A percentile compares a stretch with the other conserved stretches of the same genome.
Conservation (phyloP, 2,329 filamentous ascomycete genomes). For the Diaporthe vaccinii region DNA sequence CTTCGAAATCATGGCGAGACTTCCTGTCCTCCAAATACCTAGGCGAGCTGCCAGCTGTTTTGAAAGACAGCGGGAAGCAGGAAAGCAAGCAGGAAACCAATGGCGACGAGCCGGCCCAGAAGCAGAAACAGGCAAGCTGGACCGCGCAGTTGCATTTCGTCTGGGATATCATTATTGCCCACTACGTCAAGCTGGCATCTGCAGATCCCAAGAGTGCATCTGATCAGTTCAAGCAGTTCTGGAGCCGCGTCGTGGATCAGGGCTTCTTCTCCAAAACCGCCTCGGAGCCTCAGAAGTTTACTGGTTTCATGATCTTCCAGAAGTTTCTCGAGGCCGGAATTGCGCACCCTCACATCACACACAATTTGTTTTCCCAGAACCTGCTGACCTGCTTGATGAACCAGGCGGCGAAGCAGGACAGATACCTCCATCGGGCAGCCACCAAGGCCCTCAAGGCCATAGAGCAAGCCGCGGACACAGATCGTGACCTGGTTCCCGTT, state of each 20-base stretch:
- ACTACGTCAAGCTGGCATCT: constrained; percentile 57
- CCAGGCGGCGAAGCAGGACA: constrained; percentile 81
- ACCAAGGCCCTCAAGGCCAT: constrained; percentile 81
- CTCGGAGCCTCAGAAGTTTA: constrained; percentile 90
- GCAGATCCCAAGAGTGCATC: constrained; percentile 51
- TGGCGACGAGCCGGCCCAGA: constrained; percentile 53
- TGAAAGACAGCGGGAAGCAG: constrained; percentile 79
- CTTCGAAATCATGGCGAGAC: constrained; percentile 81
- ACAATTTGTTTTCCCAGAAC: constrained; percentile 83
- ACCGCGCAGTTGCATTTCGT: constrained; percentile 87
- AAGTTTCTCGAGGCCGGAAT: constrained; percentile 74
- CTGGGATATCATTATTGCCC: constrained; percentile 82
- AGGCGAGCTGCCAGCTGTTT: constrained; percentile 77
- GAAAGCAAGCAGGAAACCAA: constrained; percentile 64
- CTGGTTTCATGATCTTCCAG: constrained; percentile 89
- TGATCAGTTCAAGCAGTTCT: constrained; percentile 80
- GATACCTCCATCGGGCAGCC: constrained; percentile 85
- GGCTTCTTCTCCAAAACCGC: constrained; percentile 85
- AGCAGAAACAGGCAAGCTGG: constrained; percentile 78
- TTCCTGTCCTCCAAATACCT: constrained; percentile 80
- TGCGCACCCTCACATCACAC: constrained; percentile 62
- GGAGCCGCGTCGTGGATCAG: constrained; percentile 88
- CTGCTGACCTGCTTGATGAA: constrained; percentile 86
- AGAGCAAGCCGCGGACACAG: constrained; percentile 72
- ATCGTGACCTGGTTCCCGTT: constrained; percentile 70